phyloP scores from a whole-genome alignment of 2,329 filamentous ascomycete genomes.

The Pestalotiopsis sp. region DNA sequence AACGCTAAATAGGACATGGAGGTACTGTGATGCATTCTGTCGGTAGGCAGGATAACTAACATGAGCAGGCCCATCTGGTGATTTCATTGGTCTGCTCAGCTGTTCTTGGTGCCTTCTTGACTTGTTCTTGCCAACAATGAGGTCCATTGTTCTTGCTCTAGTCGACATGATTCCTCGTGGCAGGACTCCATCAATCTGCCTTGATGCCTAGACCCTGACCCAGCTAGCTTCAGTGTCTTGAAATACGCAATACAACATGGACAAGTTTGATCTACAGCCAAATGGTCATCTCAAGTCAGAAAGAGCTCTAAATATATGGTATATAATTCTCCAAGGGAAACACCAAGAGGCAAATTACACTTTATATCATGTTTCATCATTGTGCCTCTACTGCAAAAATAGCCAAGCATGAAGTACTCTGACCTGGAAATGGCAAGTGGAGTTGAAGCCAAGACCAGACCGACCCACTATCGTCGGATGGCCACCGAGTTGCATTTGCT shows the following conservation, averaged over 20 bases:
- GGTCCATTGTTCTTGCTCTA: background rate
- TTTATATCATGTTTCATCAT: background rate
- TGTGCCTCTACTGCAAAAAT: background rate
- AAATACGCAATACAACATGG: background rate
- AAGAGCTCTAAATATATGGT: background rate
- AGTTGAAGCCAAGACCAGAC: background rate
- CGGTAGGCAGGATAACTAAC: background rate
- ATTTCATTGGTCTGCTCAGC: too few relatives aligned
- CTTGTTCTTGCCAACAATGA: too few relatives aligned
- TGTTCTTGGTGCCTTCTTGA: too few relatives aligned
- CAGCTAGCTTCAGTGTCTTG: background rate
- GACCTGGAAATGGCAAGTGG: background rate
- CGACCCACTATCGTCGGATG: conserved; percentile 1
- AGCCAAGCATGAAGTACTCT: background rate
- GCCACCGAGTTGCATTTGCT: background rate
- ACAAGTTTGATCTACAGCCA: too few relatives aligned
- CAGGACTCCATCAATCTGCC: background rate
- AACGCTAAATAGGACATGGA: background rate
- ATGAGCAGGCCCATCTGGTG: background rate
- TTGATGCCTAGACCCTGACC: background rate
- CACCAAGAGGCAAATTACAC: background rate
- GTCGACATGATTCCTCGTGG: background rate
- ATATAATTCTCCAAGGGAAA: background rate
- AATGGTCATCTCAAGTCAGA: too few relatives aligned
- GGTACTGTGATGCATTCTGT: background rate